Base-by-base conservation (phyloP, 495 filamentous ascomycete species). In the Corynascus novoguineensis region DNA sequence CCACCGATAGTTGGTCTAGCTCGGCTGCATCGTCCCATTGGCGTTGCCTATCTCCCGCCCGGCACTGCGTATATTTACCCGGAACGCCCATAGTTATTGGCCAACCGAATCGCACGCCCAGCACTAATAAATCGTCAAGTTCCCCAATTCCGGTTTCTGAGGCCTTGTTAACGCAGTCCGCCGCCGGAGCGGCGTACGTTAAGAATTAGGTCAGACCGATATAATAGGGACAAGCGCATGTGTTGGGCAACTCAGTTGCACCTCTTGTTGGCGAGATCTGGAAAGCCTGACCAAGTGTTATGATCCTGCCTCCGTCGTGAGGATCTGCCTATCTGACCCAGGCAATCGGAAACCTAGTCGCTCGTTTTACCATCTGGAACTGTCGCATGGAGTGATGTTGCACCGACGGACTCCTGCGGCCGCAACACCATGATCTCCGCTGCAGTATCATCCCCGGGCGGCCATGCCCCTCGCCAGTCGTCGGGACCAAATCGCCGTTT, bases 1-100 rank as follows among this genome's bases (percentile, higher is more conserved):
- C 54, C 59, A 45, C 59, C 21, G 55, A 71, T n/a, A 65, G 66
- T 65, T 69, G 55, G 44, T 57, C 51, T 54, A 46, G 50, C 59
- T 34, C 31, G 31, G 50, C 38, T 25, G 6, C 25, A 31, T 35
- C 55, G 47, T 60, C 63, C 53, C 63, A 71, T 71, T 71, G 69
- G 69, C 46, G 58, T 61, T 58, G 45, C 27, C 46, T 37, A 44
- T 53, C 44, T 55, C 54, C 47, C 57, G 32, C 60, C 57, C 63
- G 63, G 65, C 58, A 61, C 51, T 57, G 42, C 31, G 45, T 54
- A 58, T 62, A 70, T 70, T 70, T 70, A 72, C 60, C 69, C 69
- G 69, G 57, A 24, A 34, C 52, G 50, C 64, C 68, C 65, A 70
- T 64, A n/a, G n/a, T n/a, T n/a, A 70, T 69, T 68, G 63, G 46